phyloP scores from a whole-genome alignment of 768 basidiomycete species.

The Mycena alexandri region DNA sequence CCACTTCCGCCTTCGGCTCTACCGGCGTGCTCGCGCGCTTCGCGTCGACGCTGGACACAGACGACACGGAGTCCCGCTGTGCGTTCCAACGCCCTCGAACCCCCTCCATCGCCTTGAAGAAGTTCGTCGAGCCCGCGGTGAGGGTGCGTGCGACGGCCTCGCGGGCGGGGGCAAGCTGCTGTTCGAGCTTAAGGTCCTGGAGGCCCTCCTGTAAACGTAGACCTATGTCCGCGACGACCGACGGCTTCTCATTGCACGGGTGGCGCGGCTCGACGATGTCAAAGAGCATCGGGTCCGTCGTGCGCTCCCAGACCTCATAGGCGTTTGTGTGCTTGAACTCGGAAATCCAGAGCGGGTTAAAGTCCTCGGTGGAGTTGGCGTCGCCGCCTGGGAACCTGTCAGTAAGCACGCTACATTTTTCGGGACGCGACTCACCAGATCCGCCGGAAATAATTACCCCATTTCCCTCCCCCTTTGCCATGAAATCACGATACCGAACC shows the following conservation, averaged over 20 bases:
- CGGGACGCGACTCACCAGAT: slow-evolving; percentile 53
- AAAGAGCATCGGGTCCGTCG: slow-evolving; percentile 93
- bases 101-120: slow-evolving; percentile 93
- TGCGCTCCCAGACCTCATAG: slow-evolving; percentile 89
- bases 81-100: slow-evolving; percentile 79
- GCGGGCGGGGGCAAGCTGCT: slow-evolving; percentile 92
- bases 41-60: slow-evolving; percentile 36
- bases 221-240: slow-evolving; percentile 91
- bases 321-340: slow-evolving; percentile 92
- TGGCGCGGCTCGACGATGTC: slow-evolving; percentile 96
- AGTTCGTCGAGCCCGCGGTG: slow-evolving; percentile 77
- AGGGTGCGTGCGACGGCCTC: slow-evolving; percentile 89
- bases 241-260: slow-evolving; percentile 92
- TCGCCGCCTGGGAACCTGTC: slow-evolving; percentile 58
- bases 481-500: slow-evolving; percentile 91
- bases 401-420: slow-evolving; percentile 7
- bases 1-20: slow-evolving; percentile 24
- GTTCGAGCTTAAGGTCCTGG: slow-evolving; percentile 92
- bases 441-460: slow-evolving; percentile 80
- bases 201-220: slow-evolving; percentile 93
- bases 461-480: slow-evolving; percentile 72
- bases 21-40: slow-evolving; percentile 46
- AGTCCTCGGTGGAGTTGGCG: slow-evolving; percentile 76
- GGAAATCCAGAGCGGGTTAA: slow-evolving; percentile 88
- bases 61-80: slow-evolving; percentile 42